phyloP scores from a whole-genome alignment of 106 monocot species.

The Amphibolis antarctica region DNA sequence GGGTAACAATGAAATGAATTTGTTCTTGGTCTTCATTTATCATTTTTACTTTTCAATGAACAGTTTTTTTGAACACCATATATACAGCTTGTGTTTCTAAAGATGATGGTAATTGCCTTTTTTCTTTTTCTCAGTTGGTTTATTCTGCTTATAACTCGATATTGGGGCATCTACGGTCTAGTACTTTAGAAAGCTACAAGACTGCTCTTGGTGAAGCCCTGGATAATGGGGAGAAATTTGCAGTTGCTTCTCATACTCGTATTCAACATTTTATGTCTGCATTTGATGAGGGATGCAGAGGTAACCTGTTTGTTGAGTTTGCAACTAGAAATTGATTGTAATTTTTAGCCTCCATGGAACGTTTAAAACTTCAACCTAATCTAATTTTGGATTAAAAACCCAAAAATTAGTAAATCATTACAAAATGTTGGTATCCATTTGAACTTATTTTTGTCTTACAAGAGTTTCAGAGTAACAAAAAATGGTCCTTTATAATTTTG shows the following conservation, averaged over 20 bases:
- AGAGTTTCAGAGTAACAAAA: too few relatives aligned
- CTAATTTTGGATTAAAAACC: too few relatives aligned
- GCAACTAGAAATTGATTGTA: not conserved
- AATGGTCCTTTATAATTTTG: too few relatives aligned
- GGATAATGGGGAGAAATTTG: conserved; percentile 41
- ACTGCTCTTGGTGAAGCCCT: conserved; percentile 37
- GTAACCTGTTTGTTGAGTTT: conserved; percentile 11
- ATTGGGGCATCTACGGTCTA: conserved; percentile 41
- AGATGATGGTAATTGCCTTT: not conserved
- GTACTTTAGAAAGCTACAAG: conserved; percentile 43
- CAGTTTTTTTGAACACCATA: too few relatives aligned
- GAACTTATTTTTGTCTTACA: too few relatives aligned
- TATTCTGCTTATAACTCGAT: conserved; percentile 52
- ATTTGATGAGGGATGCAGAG: conserved; percentile 50
- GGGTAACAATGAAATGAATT: too few relatives aligned
- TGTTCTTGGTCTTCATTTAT: too few relatives aligned
- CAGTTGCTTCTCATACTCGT: conserved; percentile 29
- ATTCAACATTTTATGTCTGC: conserved; percentile 25
- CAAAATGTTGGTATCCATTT: too few relatives aligned
- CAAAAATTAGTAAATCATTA: too few relatives aligned
- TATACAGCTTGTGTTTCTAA: too few relatives aligned
- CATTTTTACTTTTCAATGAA: too few relatives aligned
- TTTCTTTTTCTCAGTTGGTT: conserved; percentile 35
- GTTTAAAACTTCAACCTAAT: not conserved
- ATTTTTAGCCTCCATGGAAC: not conserved